Percentiles rank a stretch among this genome's conserved stretches.
These are phyloP conservation scores for Pyrenophora graminea DNA, from an alignment of 2,329 filamentous ascomycete species.

Conservation along the genomic window DNA sequence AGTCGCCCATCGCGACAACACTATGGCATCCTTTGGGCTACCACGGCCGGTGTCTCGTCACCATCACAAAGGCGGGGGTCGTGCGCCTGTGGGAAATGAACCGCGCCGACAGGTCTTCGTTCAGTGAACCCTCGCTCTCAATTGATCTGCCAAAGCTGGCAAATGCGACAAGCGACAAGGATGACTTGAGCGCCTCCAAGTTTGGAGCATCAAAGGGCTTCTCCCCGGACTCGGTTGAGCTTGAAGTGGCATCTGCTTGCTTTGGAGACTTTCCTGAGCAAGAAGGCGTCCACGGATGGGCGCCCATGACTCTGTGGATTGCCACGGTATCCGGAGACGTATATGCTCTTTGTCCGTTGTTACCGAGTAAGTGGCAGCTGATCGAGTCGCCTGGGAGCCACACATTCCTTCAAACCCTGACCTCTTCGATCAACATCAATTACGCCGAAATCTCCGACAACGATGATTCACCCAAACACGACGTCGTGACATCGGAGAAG, in stretches of 20 bases:
- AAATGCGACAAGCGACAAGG: conserved; percentile 78
- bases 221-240: conserved; percentile 86
- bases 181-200: conserved; percentile 79
- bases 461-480: conserved; percentile 48
- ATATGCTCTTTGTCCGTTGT: conserved; percentile 87
- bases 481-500: conserved; percentile 52
- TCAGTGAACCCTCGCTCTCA: conserved; percentile 79
- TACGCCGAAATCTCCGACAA: conserved; percentile 36
- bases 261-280: conserved; percentile 72
- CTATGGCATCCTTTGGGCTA: conserved; percentile 93
- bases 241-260: conserved; percentile 88
- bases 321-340: conserved; percentile 94
- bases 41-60: conserved; percentile 79
- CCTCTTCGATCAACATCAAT: conserved; percentile 79
- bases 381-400: conserved; percentile 49
- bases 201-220: conserved; percentile 78
- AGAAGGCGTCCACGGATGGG: conserved; percentile 72
- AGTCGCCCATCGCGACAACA: conserved; percentile 76
- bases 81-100: conserved; percentile 91
- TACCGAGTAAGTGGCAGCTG: conserved; percentile 82
- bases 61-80: conserved; percentile 83
- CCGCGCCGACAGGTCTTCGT: conserved; percentile 80
- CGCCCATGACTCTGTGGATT: conserved; percentile 93
- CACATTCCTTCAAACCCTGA: conserved; percentile 78
- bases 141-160: conserved; percentile 88